phyloP scores from a whole-genome alignment of 1,139 yeast species.

The Komagataea norvegica region DNA sequence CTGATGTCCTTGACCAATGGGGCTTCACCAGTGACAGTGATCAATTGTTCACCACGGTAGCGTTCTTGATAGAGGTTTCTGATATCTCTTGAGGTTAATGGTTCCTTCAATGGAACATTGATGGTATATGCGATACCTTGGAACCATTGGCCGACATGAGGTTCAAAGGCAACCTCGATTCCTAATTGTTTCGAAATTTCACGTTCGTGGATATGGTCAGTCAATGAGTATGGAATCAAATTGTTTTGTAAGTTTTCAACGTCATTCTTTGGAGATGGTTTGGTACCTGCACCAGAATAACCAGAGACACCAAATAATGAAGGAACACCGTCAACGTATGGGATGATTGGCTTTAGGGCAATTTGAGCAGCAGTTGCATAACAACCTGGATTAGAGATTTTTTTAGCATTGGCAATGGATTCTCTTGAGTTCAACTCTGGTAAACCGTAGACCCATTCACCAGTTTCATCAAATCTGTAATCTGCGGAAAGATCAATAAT shows the following conservation, averaged over 20 bases:
- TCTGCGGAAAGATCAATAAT: conserved; percentile 94
- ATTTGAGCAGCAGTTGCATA: conserved; percentile 97
- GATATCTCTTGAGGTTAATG: conserved; percentile 74
- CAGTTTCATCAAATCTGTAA: conserved; percentile 84
- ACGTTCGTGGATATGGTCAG: conserved; percentile 94
- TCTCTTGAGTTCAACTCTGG: conserved; percentile 73
- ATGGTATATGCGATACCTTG: conserved; percentile 95
- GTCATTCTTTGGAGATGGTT: conserved; percentile 96
- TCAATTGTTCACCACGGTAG: conserved; percentile 81
- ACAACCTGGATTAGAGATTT: conserved; percentile 96
- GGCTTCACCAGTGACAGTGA: conserved; percentile 82
- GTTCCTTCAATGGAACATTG: conserved; percentile 75
- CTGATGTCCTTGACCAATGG: conserved; percentile 89
- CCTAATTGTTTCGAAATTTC: conserved; percentile 85
- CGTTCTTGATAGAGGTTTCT: conserved; percentile 84
- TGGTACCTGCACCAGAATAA: conserved; percentile 98
- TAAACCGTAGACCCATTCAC: conserved; percentile 89
- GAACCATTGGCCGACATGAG: conserved; percentile 99
- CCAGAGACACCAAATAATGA: conserved; percentile 94
- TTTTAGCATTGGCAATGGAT: conserved; percentile 64
- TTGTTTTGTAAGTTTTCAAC: conserved; percentile 67
- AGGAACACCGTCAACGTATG: conserved; percentile 65
- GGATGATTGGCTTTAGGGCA: conserved; percentile 79
- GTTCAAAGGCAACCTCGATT: conserved; percentile 77
- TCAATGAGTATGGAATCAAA: conserved; percentile 89